These are phyloP conservation scores for Phytopythium ostracodes DNA, from an alignment of 352 stramenopile species.

Conservation along the genomic window DNA sequence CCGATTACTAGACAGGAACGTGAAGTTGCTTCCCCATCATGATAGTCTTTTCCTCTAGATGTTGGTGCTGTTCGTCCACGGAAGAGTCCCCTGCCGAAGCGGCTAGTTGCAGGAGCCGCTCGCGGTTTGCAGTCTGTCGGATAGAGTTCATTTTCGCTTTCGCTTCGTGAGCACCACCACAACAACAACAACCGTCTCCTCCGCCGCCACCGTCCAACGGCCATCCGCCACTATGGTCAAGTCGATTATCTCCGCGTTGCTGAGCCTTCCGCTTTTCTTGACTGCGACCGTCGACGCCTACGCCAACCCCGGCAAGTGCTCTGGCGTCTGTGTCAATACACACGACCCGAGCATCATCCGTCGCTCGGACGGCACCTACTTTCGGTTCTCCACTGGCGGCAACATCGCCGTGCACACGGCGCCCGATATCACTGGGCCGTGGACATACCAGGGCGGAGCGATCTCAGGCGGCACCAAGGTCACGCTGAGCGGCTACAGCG, in stretches of 20 bases:
- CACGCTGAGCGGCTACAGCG: constrained; percentile 12
- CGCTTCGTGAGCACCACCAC: too few species aligned
- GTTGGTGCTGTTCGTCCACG: too few species aligned
- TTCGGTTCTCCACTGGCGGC: constrained; percentile 23
- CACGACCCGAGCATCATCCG: constrained; percentile 19
- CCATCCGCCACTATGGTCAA: background rate
- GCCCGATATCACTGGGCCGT: constrained; percentile 16
- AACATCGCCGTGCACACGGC: constrained; percentile 25
- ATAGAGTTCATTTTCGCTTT: too few species aligned
- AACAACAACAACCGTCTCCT: too few species aligned
- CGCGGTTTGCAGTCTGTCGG: too few species aligned
- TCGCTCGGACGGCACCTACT: constrained; percentile 23
- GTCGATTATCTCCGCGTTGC: too few species aligned
- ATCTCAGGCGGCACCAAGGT: constrained; percentile 18
- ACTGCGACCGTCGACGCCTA: background rate
- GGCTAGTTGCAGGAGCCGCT: too few species aligned
- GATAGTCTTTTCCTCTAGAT: too few species aligned
- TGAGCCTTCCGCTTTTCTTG: background rate
- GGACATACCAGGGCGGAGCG: constrained; percentile 20
- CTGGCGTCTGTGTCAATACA: constrained; percentile 7
- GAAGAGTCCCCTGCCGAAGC: too few species aligned
- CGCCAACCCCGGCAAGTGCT: background rate
- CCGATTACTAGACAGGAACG: too few species aligned
- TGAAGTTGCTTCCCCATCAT: too few species aligned
- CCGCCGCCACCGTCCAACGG: too few species aligned